These are phyloP conservation scores for Podospora appendiculata DNA, from an alignment of 495 filamentous ascomycete species.

Conservation along the genomic window DNA sequence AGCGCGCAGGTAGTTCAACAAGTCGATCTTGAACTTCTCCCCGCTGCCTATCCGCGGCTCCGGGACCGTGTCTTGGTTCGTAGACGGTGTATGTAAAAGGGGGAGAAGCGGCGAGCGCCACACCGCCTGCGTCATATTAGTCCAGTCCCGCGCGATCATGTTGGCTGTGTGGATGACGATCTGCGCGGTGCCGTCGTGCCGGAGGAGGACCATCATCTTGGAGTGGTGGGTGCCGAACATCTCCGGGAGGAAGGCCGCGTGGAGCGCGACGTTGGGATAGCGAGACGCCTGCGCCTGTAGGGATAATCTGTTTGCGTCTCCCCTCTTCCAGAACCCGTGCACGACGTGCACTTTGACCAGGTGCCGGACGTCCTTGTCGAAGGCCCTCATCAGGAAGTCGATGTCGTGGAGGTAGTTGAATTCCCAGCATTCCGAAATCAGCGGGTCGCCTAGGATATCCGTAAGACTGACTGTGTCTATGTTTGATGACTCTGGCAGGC, in stretches of 20 bases:
- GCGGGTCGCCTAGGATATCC: slow-evolving; percentile 71
- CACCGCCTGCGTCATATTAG: slow-evolving; percentile 75
- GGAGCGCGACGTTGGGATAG: slow-evolving; percentile 61
- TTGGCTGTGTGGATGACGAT: slow-evolving; percentile 86
- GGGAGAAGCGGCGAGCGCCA: slow-evolving; percentile 77
- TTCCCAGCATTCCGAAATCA: slow-evolving; percentile 81
- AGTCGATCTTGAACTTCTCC: slow-evolving; percentile 63
- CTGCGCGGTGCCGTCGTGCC: slow-evolving; percentile 70
- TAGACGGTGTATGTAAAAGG: slow-evolving; percentile 7
- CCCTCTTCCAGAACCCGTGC: slow-evolving; percentile 81
- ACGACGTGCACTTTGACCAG: slow-evolving; percentile 66
- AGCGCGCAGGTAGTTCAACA: slow-evolving; percentile 62
- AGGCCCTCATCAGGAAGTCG: slow-evolving; percentile 54
- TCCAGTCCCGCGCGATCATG: slow-evolving; percentile 80
- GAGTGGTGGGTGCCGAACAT: slow-evolving; percentile 75
- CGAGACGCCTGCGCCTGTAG: slow-evolving; percentile 51
- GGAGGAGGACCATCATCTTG: slow-evolving; percentile 79
- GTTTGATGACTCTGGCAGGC: slow-evolving; percentile 55
- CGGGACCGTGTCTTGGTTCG: neutral
- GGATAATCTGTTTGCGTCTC: slow-evolving; percentile 50
- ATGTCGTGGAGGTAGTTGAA: slow-evolving; percentile 86
- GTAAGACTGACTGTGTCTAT: slow-evolving; percentile 57
- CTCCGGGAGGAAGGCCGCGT: slow-evolving; percentile 76
- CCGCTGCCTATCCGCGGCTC: slow-evolving; percentile 46
- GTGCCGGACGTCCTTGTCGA: slow-evolving; percentile 61